Conservation (phyloP, 768 basidiomycete species). For the Phallus indusiatus region DNA sequence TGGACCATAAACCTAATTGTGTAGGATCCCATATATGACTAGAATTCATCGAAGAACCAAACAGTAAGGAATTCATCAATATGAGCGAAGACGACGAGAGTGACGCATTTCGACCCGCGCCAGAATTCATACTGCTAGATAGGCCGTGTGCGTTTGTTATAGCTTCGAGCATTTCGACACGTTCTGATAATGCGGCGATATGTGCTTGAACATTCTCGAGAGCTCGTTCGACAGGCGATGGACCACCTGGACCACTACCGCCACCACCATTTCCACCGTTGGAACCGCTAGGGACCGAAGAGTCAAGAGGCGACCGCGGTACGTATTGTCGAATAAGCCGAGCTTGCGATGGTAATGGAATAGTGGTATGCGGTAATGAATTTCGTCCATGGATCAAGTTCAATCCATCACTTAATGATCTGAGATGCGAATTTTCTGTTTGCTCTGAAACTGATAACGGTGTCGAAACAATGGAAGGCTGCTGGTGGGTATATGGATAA, state of each 20-base stretch:
- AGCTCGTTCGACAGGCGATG: conserved; percentile 55
- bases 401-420: not conserved
- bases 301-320: not conserved
- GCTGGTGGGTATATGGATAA: not conserved
- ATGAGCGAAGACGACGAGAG: conserved; percentile 1
- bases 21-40: conserved; percentile 51
- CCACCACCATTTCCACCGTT: not conserved
- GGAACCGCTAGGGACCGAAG: not conserved
- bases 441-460: not conserved
- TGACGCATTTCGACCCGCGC: conserved; percentile 22
- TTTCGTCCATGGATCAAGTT: not conserved
- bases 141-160: conserved; percentile 18
- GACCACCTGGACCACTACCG: not conserved
- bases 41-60: not conserved
- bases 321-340: not conserved
- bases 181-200: conserved; percentile 71
- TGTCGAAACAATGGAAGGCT: not conserved
- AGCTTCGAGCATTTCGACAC: conserved; percentile 48
- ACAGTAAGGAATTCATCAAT: not conserved
- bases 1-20: conserved; percentile 77
- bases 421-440: not conserved
- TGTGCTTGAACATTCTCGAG: conserved; percentile 76
- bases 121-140: conserved; percentile 39
- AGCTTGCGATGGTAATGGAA: not conserved
- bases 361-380: not conserved